Percentiles rank a stretch among this genome's conserved stretches.
Evolutionary conservation across 768 basidiomycete genomes (phyloP).

Genomic region (Tricholoma saponaceum): DNA sequence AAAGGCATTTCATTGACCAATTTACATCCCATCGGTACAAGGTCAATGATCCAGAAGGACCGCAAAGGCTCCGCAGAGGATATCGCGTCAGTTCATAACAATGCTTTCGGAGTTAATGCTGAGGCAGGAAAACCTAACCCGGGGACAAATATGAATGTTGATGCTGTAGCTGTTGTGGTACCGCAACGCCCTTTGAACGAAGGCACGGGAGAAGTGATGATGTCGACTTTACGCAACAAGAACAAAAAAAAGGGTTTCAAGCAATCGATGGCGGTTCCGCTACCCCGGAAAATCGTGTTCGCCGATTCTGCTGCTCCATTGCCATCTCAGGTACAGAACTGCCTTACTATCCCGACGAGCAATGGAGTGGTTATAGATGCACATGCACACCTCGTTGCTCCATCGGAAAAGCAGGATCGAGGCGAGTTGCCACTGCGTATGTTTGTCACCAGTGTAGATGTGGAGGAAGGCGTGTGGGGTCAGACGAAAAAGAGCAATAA

Average conservation of each 20-base stretch:
- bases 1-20: constrained; percentile 38
- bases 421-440: constrained; percentile 55
- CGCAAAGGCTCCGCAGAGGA: constrained; percentile 3
- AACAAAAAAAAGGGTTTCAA: constrained; percentile 73
- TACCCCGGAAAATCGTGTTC: constrained; percentile 55
- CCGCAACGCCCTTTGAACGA: constrained; percentile 1
- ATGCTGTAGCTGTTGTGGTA: neutral
- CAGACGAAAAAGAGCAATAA: constrained; percentile 32
- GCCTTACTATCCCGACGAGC: neutral
- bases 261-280: constrained; percentile 37
- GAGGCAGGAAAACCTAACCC: constrained; percentile 1
- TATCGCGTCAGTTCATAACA: constrained; percentile 9
- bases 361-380: neutral
- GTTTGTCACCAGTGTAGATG: constrained; percentile 71
- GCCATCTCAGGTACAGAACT: neutral
- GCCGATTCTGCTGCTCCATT: constrained; percentile 7
- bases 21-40: constrained; percentile 36
- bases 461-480: constrained; percentile 47
- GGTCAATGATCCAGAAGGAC: neutral
- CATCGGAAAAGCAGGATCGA: constrained; percentile 51
- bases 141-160: constrained; percentile 3
- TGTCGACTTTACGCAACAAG: constrained; percentile 64
- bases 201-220: constrained; percentile 26
- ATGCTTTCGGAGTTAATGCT: constrained; percentile 6
- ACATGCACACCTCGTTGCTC: constrained; percentile 47